Evolutionary conservation across 805 yeast species (phyloP).

Genomic region (Candida jianshihensis): DNA sequence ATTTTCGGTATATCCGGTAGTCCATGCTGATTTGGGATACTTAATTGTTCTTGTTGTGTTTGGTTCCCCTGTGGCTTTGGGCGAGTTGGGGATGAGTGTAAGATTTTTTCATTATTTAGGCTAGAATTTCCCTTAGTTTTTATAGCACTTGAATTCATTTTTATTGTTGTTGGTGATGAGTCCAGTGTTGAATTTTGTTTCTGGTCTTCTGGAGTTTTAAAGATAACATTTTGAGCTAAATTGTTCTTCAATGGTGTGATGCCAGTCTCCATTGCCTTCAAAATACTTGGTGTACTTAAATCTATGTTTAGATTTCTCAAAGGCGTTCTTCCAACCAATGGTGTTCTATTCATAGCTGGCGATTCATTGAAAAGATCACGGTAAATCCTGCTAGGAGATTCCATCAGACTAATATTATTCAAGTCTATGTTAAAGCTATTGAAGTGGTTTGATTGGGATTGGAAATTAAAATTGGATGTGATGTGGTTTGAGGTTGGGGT

Average conservation of each 20-base stretch:
- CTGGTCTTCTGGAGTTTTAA: conserved; percentile 15
- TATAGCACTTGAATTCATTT: conserved; percentile 22
- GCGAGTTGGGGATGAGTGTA: conserved; percentile 22
- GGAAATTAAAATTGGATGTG: conserved; percentile 6
- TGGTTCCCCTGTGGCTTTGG: background rate
- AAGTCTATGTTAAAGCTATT: conserved; percentile 5
- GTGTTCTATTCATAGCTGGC: conserved; percentile 18
- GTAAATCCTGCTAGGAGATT: conserved; percentile 23
- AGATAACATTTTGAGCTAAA: conserved; percentile 11
- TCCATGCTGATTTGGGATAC: no score
- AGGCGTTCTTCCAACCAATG: conserved; percentile 21
- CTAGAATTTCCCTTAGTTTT: conserved; percentile 9
- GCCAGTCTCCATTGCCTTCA: conserved; percentile 16
- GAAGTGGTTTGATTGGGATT: conserved; percentile 1
- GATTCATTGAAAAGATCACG: conserved; percentile 22
- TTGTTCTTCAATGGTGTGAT: conserved; percentile 22
- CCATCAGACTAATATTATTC: conserved; percentile 13
- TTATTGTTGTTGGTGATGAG: conserved; percentile 24
- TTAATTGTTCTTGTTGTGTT: background rate
- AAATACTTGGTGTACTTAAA: conserved; percentile 21
- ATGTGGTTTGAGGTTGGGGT: conserved; percentile 21
- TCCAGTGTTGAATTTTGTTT: conserved; percentile 13
- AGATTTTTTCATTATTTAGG: conserved; percentile 1
- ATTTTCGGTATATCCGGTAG: conserved; percentile 17
- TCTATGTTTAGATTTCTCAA: conserved; percentile 15